Evolutionary conservation across 257 asterid genomes (phyloP), one percentile per base, ranked within the genome.

Genomic region (Scutellaria galericulata): DNA sequence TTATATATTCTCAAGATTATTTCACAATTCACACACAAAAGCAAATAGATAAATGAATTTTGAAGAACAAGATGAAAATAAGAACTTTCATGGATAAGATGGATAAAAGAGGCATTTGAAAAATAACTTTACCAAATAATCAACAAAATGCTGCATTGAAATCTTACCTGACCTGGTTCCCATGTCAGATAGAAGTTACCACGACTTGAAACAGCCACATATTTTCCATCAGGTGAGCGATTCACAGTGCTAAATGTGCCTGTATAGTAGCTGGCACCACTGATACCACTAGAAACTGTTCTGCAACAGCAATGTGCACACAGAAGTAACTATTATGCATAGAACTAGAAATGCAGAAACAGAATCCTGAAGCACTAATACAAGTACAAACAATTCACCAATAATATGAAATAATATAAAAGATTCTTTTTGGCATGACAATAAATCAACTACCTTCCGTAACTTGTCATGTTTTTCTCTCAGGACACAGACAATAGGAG

Each of bases 151-250:
- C 55, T 22, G 50, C 4, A 66, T 44, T 48, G 9, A 39, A 73
- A 85, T 77, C 75, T 74, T 74, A 95, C 98, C 99, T 95, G 99
- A 74, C 99, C 98, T 39, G 98, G 99, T 77, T 95, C 93, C 99
- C 99, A 95, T 64, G 99, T 95, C 89, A 95, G 78, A 72, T 82
- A 95, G 87, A 95, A 95, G 89, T 94, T 94, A 57, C 99, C 99
- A 50, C 99, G 99, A 84, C 98, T 94, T 78, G 98, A 94, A 72
- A 92, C 99, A 69, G 99, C 99, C 66, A 94, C 96, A 83, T 94
- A 94, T 68, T 86, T 88, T 70, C 99, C 98, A 13, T 94, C 96
- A 41, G 97, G 98, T 58, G 99, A 94, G 77, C 99, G 97, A 75
- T 88, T 92, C 54, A 94, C 97, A 13, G 92, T 78, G 78, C 86